Conservation (phyloP, 1,139 yeast species). For the Lodderomyces beijingensis region DNA sequence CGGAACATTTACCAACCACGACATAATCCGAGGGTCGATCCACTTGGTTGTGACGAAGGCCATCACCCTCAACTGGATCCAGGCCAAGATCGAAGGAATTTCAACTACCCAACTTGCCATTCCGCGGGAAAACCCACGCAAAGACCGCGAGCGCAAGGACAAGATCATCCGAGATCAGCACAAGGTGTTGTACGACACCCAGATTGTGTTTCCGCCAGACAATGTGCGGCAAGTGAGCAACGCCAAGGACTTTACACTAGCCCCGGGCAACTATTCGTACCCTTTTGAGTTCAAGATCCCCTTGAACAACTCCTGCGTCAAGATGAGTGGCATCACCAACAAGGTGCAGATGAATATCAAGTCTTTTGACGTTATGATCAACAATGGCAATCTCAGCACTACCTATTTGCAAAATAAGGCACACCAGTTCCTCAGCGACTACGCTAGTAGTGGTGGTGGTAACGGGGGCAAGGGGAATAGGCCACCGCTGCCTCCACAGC, state of each 20-base stretch:
- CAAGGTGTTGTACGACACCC: constrained; percentile 51
- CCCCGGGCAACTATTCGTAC: constrained; percentile 56
- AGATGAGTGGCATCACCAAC: constrained; percentile 40
- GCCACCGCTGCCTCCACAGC: constrained; percentile 11
- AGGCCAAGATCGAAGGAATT: constrained; percentile 58
- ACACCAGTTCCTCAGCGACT: constrained; percentile 13
- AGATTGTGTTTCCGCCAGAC: constrained; percentile 58
- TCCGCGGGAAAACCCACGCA: constrained; percentile 17
- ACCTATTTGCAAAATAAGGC: constrained; percentile 21
- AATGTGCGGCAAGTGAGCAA: constrained; percentile 46
- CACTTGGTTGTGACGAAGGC: constrained; percentile 41
- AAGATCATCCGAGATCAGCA: constrained; percentile 43
- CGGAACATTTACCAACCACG: constrained; percentile 51
- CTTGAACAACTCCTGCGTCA: constrained; percentile 43
- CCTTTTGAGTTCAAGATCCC: constrained; percentile 58
- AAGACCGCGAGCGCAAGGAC: constrained; percentile 17
- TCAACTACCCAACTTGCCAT: constrained; percentile 36
- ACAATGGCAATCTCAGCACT: constrained; percentile 32
- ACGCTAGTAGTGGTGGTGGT: constrained; percentile 3
- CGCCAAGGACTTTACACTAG: constrained; percentile 53
- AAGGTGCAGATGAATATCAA: constrained; percentile 32
- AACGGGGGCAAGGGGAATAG: constrained; percentile 1
- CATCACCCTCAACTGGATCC: constrained; percentile 46
- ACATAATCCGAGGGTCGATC: constrained; percentile 46
- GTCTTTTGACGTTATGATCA: constrained; percentile 28